Evolutionary conservation across 2,329 filamentous ascomycete species (phyloP).

Genomic region (Colletotrichum orbiculare): DNA sequence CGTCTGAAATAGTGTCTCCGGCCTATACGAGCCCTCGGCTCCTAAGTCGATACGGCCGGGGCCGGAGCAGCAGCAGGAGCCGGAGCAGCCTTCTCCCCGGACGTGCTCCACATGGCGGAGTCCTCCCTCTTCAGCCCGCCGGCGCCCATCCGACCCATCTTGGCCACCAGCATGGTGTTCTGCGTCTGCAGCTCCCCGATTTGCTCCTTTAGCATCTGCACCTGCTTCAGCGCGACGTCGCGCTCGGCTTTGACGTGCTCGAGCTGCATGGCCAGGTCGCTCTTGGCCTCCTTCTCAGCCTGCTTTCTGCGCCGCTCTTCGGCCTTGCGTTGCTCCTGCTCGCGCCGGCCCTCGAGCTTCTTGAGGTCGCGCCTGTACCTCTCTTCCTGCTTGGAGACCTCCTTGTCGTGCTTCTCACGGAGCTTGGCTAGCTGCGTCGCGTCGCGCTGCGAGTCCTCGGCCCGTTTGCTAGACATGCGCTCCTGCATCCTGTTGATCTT

Average conservation of each 20-base stretch:
- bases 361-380: constrained; percentile 72
- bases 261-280: constrained; percentile 61
- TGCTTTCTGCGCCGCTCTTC: constrained; percentile 62
- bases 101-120: constrained; percentile 49
- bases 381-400: constrained; percentile 73
- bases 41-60: constrained; percentile 25
- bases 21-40: constrained; percentile 33
- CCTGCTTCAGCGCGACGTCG: constrained; percentile 63
- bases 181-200: constrained; percentile 69
- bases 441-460: constrained; percentile 62
- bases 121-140: constrained; percentile 39
- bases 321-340: constrained; percentile 70
- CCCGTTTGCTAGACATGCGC: constrained; percentile 56
- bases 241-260: constrained; percentile 62
- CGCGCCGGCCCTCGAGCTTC: constrained; percentile 73
- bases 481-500: constrained; percentile 68
- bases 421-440: constrained; percentile 64
- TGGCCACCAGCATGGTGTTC: constrained; percentile 68
- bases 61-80: constrained; percentile 56
- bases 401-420: constrained; percentile 71
- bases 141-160: constrained; percentile 51
- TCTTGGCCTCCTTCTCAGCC: constrained; percentile 64
- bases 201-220: constrained; percentile 64
- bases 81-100: constrained; percentile 21
- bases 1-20: too few relatives aligned